Base-by-base conservation (phyloP, 164 flowering plant species). In the Vitis rotundifolia region DNA sequence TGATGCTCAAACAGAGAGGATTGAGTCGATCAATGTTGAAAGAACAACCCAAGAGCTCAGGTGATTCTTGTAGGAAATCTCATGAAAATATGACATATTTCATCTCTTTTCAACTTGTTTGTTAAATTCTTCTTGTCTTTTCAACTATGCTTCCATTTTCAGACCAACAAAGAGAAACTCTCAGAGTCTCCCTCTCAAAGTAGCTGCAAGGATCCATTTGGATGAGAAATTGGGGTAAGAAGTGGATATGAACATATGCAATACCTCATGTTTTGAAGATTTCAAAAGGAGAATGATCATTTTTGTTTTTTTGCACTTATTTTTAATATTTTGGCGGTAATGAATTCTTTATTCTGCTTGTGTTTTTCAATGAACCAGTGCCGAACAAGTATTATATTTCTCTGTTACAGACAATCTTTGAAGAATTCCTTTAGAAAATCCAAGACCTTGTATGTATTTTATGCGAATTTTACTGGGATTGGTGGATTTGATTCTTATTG, bases 281-380 rank as follows among this genome's bases (percentile, higher is more conserved):
- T 59, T 65, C 59, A 52, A 22, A 18, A 26, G 56, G 7, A 66
- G 49, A 62, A 56, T 31, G 63, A 49, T 57, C 53, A 15, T 51
- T 68, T 48, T 52, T 37, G 52, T 54, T 68, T 10, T 10, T 13
- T 11, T n/a, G n/a, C 9, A 15, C 16, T 52, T 57, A 2, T 28
- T 37, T 18, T 71, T 66, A 18, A 53, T 68, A 61, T 52, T 31
- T 74, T 60, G 78, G 72, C 74, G 19, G 71, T 69, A 74, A 70
- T 66, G 80, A 71, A 69, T 75, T 66, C 18, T 44, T 54, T 72
- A 16, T 68, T 69, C 54, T 68, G 31, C 61, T 75, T 58, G 15
- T 67, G 63, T 62, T 75, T 62, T 59, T 74, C 66, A 12, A 5
- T 11, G 49, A 61, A 18, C 19, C 68, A 68, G 70, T 64, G 22